phyloP scores from a whole-genome alignment of 2,329 filamentous ascomycete genomes.

The Chrysosporium queenslandicum region DNA sequence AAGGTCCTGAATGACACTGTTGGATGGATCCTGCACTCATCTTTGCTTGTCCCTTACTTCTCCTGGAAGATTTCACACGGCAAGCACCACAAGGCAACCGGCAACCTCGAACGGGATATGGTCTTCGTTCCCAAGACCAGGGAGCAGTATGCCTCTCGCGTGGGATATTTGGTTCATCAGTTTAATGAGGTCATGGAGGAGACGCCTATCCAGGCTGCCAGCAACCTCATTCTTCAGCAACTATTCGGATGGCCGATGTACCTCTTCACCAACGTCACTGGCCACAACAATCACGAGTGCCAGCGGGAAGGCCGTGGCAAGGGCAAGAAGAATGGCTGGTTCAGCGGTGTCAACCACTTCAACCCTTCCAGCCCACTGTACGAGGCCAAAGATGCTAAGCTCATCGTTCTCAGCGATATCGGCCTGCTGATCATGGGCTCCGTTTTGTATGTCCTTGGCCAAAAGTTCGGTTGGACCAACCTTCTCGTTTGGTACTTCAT shows the following conservation, averaged over 20 bases:
- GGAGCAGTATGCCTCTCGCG: slow-evolving; percentile 63
- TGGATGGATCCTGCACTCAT: slow-evolving; percentile 82
- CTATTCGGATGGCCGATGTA: slow-evolving; percentile 89
- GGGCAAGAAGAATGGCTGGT: slow-evolving; percentile 77
- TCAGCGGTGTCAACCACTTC: slow-evolving; percentile 89
- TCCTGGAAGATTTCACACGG: slow-evolving; percentile 99
- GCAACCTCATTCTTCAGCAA: slow-evolving; percentile 72
- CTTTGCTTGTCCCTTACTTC: slow-evolving; percentile 90
- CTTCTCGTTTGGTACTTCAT: slow-evolving; percentile 89
- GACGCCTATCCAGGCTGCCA: slow-evolving; percentile 72
- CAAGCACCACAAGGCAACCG: slow-evolving; percentile 99
- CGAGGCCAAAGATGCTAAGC: slow-evolving; percentile 78
- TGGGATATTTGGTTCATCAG: slow-evolving; percentile 69
- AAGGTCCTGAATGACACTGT: slow-evolving; percentile 83
- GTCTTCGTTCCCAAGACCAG: slow-evolving; percentile 94
- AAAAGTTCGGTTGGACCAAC: slow-evolving; percentile 74
- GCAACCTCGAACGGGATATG: slow-evolving; percentile 96
- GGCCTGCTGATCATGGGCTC: slow-evolving; percentile 57
- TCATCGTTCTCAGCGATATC: slow-evolving; percentile 78
- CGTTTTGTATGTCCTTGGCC: slow-evolving; percentile 58
- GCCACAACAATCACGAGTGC: slow-evolving; percentile 86
- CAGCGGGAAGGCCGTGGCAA: slow-evolving; percentile 88
- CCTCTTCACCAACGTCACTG: slow-evolving; percentile 81
- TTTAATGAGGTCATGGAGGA: slow-evolving; percentile 85
- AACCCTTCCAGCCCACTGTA: slow-evolving; percentile 78